Conservation (phyloP, 2,329 filamentous ascomycete genomes). For the Aspergillus sp. region DNA sequence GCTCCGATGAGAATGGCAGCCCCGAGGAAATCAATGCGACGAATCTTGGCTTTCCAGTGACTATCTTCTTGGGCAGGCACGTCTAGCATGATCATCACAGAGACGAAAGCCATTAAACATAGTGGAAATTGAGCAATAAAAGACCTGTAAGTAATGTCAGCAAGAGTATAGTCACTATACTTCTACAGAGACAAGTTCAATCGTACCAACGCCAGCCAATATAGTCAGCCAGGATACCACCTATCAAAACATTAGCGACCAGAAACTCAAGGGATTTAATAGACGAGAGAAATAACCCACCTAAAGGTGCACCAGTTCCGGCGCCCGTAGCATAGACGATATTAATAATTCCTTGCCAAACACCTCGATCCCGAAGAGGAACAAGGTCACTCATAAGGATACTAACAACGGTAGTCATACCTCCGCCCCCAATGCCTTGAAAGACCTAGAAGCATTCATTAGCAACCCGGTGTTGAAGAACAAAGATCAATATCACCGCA, state of each 20-base stretch:
- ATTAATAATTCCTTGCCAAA: slow-evolving; percentile 72
- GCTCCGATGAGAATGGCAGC: slow-evolving; percentile 62
- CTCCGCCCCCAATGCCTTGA: slow-evolving; percentile 64
- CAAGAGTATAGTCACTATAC: too few relatives aligned
- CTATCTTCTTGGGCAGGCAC: slow-evolving; percentile 54
- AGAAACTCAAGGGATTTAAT: neutral
- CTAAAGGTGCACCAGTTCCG: slow-evolving; percentile 64
- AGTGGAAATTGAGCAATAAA: slow-evolving; percentile 69
- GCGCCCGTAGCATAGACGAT: slow-evolving; percentile 67
- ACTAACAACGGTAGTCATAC: slow-evolving; percentile 65
- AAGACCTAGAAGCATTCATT: slow-evolving; percentile 36
- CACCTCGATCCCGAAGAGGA: slow-evolving; percentile 62
- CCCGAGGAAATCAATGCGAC: slow-evolving; percentile 68
- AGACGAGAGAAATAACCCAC: slow-evolving; percentile 17
- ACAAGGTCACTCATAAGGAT: slow-evolving; percentile 70
- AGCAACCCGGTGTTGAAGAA: too few relatives aligned
- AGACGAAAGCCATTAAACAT: slow-evolving; percentile 59
- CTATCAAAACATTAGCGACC: slow-evolving; percentile 14
- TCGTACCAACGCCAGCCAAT: slow-evolving; percentile 70
- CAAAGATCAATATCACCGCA: slow-evolving; percentile 2
- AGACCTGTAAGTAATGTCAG: slow-evolving; percentile 43
- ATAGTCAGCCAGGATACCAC: slow-evolving; percentile 65
- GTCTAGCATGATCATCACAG: slow-evolving; percentile 60
- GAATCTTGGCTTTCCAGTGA: slow-evolving; percentile 63
- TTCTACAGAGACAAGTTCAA: neutral